Base-by-base conservation (phyloP, 73 alveolate genomes). In the Paramecium sonneborni region DNA sequence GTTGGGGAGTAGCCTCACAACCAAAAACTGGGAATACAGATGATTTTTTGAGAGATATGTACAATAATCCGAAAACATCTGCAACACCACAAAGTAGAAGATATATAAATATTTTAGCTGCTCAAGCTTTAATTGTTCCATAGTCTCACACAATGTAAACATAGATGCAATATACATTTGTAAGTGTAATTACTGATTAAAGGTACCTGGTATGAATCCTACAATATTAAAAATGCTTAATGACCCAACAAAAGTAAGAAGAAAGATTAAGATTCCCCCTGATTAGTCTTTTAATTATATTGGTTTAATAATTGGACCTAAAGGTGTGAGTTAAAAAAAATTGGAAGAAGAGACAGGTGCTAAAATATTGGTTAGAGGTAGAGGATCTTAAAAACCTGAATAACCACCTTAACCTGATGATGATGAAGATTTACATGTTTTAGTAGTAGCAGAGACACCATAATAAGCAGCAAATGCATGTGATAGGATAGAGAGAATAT, bases 291-390 rank as follows among this genome's bases (percentile, higher is more conserved):
- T 97, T 55, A 97, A 97, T 89, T 97, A 97, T 91, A 97, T 97
- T 43, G 99, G 99, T n/a, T 92, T 97, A 43, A 94, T 97, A 38
- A 97, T 97, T 52, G 99, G 99, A 6, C 99, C 99, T 15, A 96
- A 93, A 87, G 99, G 99, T 8, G 96, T 97, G 76, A 95, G 95
- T 79, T 95, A 97, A 93, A 97, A 97, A 93, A 86, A 98, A 57
- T 93, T 97, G 32, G 99, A 97, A 82, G 99, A 95, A 68, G 98
- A 96, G 85, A 93, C 98, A 58, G 98, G 98, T 44, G 96, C 99
- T 55, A 97, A 97, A 92, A 97, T 97, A 28, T 92, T 97, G 69
- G 95, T 95, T 24, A 93, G 99, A 92, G 99, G 99, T 3, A 96
- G 94, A 93, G 99, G 99, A 15, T 97, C 99, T 7, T 95, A 97